Evolutionary conservation across 352 stramenopile genomes (phyloP).

Genomic region (Pythium rishiriense): DNA sequence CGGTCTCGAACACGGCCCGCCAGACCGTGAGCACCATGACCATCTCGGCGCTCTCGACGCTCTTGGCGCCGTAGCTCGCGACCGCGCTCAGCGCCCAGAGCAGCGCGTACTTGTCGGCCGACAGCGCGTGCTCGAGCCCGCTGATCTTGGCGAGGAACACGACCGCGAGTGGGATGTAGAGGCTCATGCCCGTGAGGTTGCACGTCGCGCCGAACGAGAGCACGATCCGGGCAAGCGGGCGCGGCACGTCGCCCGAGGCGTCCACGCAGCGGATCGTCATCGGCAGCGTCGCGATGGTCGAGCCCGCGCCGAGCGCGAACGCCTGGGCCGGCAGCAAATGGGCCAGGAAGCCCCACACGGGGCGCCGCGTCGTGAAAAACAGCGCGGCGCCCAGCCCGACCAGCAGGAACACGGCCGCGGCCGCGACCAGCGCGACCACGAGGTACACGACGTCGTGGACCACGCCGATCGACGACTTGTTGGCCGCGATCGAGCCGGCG

Average conservation of each 20-base stretch:
- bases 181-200: constrained; percentile 66
- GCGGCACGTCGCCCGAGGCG: constrained; percentile 55
- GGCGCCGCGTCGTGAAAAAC: constrained; percentile 50
- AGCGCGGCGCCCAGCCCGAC: constrained; percentile 48
- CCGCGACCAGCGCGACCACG: constrained; percentile 40
- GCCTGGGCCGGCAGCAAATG: constrained; percentile 65
- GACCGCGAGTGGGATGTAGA: constrained; percentile 66
- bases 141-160: constrained; percentile 66
- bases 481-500: constrained; percentile 49
- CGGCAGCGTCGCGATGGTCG: constrained; percentile 70
- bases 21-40: constrained; percentile 80
- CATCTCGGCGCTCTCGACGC: constrained; percentile 65
- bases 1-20: constrained; percentile 53
- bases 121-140: constrained; percentile 48
- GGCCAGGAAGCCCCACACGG: constrained; percentile 53
- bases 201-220: constrained; percentile 58
- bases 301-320: constrained; percentile 70
- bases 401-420: constrained; percentile 43
- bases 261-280: constrained; percentile 77
- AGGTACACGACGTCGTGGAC: constrained; percentile 50
- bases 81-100: constrained; percentile 60
- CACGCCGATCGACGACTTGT: constrained; percentile 39
- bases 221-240: constrained; percentile 53
- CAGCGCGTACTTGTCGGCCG: constrained; percentile 49
- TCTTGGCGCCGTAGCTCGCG: constrained; percentile 57